Evolutionary conservation across 148 eudicot genomes (phyloP).

Genomic region (Spergularia bocconei): DNA sequence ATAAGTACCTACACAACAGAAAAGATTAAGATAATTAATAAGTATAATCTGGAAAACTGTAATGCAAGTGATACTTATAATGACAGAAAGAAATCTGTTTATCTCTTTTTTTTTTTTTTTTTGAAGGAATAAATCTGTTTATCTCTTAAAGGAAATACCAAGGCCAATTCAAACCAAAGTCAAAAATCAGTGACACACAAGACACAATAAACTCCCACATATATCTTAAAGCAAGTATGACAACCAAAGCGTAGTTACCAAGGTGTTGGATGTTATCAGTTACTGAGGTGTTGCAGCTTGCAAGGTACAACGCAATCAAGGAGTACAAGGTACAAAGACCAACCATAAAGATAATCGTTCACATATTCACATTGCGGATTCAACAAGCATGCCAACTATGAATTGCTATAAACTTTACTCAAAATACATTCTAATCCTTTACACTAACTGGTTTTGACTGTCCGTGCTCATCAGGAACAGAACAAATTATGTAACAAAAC

Average conservation of each 20-base stretch:
- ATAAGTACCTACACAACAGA: constrained; percentile 16
- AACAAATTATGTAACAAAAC: neutral
- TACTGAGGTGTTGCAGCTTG: neutral
- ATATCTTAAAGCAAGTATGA: neutral
- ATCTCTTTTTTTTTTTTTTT: too few relatives aligned
- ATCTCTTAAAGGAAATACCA: neutral
- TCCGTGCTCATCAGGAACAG: neutral
- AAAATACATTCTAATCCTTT: neutral
- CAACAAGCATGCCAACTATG: neutral
- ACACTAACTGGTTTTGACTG: neutral
- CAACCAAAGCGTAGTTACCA: neutral
- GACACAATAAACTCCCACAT: neutral
- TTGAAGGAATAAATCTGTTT: too few relatives aligned
- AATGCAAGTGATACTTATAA: neutral
- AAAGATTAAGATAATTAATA: constrained; percentile 3
- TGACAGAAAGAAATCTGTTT: neutral
- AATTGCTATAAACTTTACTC: neutral
- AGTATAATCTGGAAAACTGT: neutral
- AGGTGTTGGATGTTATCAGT: neutral
- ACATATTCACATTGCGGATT: neutral
- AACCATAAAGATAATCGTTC: neutral
- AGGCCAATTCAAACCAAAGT: neutral
- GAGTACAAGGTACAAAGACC: too few relatives aligned
- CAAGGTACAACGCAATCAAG: neutral
- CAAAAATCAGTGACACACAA: neutral